Evolutionary conservation across 1,139 yeast species (phyloP).

Genomic region (Taiozyma sp.): DNA sequence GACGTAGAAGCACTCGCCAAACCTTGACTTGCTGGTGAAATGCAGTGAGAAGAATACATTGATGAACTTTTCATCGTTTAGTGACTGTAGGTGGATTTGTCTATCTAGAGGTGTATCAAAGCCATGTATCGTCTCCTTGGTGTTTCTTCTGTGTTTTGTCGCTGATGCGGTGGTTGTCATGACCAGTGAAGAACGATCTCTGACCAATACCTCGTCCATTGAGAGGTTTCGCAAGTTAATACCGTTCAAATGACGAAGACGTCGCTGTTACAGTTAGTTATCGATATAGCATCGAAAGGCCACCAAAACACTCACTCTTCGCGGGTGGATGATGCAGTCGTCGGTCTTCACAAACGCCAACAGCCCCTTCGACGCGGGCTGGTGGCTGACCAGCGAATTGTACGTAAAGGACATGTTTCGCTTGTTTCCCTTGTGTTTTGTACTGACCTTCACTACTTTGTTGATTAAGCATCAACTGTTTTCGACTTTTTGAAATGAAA

Average conservation of each 20-base stretch:
- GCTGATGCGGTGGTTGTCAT: slow-evolving; percentile 7
- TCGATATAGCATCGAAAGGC: not conserved
- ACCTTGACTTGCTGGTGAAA: slow-evolving; percentile 10
- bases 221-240: slow-evolving; percentile 17
- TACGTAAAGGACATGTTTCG: not conserved
- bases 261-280: slow-evolving; percentile 15
- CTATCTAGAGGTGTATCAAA: slow-evolving; percentile 23
- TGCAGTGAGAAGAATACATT: slow-evolving; percentile 36
- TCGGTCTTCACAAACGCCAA: slow-evolving; percentile 5
- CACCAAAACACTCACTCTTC: slow-evolving; percentile 8
- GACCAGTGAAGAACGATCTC: slow-evolving; percentile 12
- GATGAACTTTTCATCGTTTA: slow-evolving; percentile 27
- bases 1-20: slow-evolving; percentile 32
- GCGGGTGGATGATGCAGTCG: slow-evolving; percentile 12
- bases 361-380: not conserved
- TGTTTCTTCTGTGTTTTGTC: slow-evolving; percentile 10
- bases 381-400: slow-evolving; percentile 6
- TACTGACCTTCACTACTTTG: slow-evolving; percentile 18
- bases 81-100: slow-evolving; percentile 27
- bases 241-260: slow-evolving; percentile 21
- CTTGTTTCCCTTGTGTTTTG: not conserved
- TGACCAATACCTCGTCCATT: not conserved
- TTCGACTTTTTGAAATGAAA: not conserved
- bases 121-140: slow-evolving; percentile 17
- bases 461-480: not conserved